Percentiles rank a stretch among this genome's conserved stretches.
phyloP scores from a whole-genome alignment of 2,329 filamentous ascomycete species.

The Colletotrichum lupini region DNA sequence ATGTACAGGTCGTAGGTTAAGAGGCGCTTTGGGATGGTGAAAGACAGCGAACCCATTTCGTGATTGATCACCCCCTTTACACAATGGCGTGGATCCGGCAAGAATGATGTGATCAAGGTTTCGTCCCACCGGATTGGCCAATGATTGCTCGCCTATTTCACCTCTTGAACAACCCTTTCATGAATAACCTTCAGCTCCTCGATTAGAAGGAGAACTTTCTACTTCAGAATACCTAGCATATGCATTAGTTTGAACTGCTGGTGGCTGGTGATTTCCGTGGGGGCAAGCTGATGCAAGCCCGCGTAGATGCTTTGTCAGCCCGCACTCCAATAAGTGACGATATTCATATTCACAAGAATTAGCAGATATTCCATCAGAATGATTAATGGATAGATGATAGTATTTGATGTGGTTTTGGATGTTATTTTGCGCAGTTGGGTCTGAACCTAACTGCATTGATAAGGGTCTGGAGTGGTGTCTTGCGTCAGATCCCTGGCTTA shows the following conservation, averaged over 20 bases:
- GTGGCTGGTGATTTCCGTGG: not conserved
- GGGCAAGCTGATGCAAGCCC: not conserved
- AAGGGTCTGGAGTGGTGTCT: not conserved
- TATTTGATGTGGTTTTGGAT: too few species aligned
- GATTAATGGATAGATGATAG: not conserved
- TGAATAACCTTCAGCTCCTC: not conserved
- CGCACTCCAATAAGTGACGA: not conserved
- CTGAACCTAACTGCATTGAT: not conserved
- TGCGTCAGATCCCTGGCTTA: slow-evolving; percentile 17
- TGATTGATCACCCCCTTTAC: slow-evolving; percentile 19
- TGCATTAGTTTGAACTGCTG: too few species aligned
- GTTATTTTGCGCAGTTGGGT: not conserved
- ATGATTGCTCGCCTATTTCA: slow-evolving; percentile 7
- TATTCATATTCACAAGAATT: not conserved
- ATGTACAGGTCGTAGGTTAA: not conserved
- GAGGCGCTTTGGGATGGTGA: slow-evolving; percentile 13
- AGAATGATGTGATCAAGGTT: slow-evolving; percentile 25
- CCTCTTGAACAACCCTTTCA: not conserved
- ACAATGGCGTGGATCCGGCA: slow-evolving; percentile 28
- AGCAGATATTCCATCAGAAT: not conserved
- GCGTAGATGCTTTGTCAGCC: not conserved
- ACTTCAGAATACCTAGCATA: too few species aligned
- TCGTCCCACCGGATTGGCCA: not conserved
- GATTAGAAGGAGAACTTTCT: not conserved
- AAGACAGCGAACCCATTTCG: slow-evolving; percentile 28